A percentile compares a stretch with the other conserved stretches of the same genome.
Conservation (phyloP, 805 yeast genomes). For the Sungouiella thailandica region DNA sequence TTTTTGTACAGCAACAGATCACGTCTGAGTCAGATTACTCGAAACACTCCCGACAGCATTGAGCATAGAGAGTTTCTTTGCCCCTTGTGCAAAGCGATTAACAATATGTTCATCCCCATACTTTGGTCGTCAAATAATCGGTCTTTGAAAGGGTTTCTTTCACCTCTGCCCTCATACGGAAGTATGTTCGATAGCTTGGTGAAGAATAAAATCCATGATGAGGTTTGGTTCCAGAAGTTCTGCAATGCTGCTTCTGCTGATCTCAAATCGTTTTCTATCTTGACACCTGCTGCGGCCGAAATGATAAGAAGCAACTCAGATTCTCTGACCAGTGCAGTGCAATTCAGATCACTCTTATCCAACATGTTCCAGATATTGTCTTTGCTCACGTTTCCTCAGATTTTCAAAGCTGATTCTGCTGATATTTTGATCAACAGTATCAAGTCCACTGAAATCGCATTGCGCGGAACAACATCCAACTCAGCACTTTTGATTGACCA, state of each 20-base stretch:
- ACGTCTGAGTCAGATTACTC: conserved; percentile 66
- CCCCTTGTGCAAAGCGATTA: conserved; percentile 85
- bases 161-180: conserved; percentile 2
- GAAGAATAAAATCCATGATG: conserved; percentile 11
- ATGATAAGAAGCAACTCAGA: conserved; percentile 20
- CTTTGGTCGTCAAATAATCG: conserved; percentile 50
- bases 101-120: conserved; percentile 78
- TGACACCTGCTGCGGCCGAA: conserved; percentile 25
- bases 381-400: conserved; percentile 34
- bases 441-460: conserved; percentile 58
- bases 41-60: conserved; percentile 73
- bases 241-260: conserved; percentile 16
- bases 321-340: conserved; percentile 15
- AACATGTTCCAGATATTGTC: conserved; percentile 34
- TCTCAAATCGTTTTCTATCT: conserved; percentile 18
- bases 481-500: conserved; percentile 49
- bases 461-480: conserved; percentile 44
- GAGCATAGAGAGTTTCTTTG: conserved; percentile 75
- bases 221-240: conserved; percentile 25
- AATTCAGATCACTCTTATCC: conserved; percentile 24
- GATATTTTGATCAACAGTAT: conserved; percentile 50
- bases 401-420: conserved; percentile 31
- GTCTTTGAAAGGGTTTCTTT: conserved; percentile 19
- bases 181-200: conserved; percentile 14
- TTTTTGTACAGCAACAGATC: conserved; percentile 53